phyloP scores from a whole-genome alignment of 2,329 filamentous ascomycete genomes.

The Phoma sp. region DNA sequence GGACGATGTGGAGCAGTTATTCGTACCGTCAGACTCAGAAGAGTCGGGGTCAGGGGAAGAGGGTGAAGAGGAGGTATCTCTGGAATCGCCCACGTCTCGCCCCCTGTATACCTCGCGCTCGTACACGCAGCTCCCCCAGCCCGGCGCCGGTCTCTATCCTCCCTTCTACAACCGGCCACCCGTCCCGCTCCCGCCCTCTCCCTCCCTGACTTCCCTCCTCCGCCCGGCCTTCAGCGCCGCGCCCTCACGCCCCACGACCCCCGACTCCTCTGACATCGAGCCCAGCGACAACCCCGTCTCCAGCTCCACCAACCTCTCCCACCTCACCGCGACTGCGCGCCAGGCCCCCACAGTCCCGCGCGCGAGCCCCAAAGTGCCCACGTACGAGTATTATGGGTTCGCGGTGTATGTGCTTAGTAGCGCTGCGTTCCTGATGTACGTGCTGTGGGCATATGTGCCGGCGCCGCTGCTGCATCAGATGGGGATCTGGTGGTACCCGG shows the following conservation, averaged over 20 bases:
- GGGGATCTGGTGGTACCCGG: conserved; percentile 95
- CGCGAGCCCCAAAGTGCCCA: conserved; percentile 92
- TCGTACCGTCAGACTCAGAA: conserved; percentile 26
- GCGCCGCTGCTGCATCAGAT: conserved; percentile 90
- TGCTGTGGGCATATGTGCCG: conserved; percentile 88
- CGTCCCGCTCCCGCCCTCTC: conserved; percentile 89
- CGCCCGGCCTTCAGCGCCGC: conserved; percentile 67
- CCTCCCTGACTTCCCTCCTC: conserved; percentile 88
- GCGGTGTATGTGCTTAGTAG: conserved; percentile 91
- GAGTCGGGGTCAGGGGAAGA: conserved; percentile 38
- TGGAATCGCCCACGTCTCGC: conserved; percentile 23
- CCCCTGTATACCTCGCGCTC: conserved; percentile 54
- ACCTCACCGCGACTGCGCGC: conserved; percentile 63
- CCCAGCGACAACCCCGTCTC: conserved; percentile 38
- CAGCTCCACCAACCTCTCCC: conserved; percentile 65
- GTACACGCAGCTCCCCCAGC: conserved; percentile 51
- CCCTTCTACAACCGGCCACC: conserved; percentile 98
- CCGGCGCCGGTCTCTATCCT: conserved; percentile 62
- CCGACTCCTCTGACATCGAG: conserved; percentile 89
- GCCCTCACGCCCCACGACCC: conserved; percentile 83
- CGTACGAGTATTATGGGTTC: conserved; percentile 99
- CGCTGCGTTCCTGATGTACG: conserved; percentile 74
- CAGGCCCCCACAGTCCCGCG: conserved; percentile 73
- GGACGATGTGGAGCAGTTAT: conserved; percentile 22
- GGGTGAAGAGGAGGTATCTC: conserved; percentile 13